Conservation (phyloP, 2,329 filamentous ascomycete species). For the Bipolaris bicolor region DNA sequence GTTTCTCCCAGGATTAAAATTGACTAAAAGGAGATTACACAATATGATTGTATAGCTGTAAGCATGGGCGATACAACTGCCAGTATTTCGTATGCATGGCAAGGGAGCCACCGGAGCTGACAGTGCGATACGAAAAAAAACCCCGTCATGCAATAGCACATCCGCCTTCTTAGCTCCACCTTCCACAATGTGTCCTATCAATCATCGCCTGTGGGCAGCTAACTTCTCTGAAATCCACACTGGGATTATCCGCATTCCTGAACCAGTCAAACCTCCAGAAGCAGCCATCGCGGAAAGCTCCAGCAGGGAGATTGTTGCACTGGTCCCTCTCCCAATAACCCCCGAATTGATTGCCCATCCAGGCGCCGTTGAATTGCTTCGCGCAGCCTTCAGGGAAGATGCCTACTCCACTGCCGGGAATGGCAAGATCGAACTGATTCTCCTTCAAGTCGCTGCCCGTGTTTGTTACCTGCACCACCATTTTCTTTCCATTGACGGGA, state of each 20-base stretch:
- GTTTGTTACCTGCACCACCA: conserved; percentile 69
- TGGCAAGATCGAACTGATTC: conserved; percentile 47
- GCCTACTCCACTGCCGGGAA: conserved; percentile 46
- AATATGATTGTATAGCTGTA: too few species aligned
- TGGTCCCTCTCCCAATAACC: conserved; percentile 59
- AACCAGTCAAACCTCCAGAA: conserved; percentile 72
- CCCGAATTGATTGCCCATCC: conserved; percentile 64
- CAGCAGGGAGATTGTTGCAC: conserved; percentile 60
- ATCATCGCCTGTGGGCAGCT: not conserved
- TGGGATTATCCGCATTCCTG: conserved; percentile 62
- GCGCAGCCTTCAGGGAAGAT: conserved; percentile 49
- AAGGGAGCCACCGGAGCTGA: too few species aligned
- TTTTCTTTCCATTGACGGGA: conserved; percentile 62
- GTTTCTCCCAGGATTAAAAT: too few species aligned
- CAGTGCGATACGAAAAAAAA: too few species aligned
- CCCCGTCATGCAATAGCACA: too few species aligned
- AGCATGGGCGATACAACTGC: too few species aligned
- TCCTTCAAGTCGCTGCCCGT: conserved; percentile 54
- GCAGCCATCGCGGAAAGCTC: conserved; percentile 62
- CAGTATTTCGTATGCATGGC: too few species aligned
- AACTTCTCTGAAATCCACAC: conserved; percentile 41
- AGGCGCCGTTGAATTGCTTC: conserved; percentile 53
- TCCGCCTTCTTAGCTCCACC: not conserved
- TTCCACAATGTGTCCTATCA: not conserved
- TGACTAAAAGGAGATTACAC: too few species aligned